phyloP scores from a whole-genome alignment of 495 filamentous ascomycete genomes.

The Penicillium canescens region DNA sequence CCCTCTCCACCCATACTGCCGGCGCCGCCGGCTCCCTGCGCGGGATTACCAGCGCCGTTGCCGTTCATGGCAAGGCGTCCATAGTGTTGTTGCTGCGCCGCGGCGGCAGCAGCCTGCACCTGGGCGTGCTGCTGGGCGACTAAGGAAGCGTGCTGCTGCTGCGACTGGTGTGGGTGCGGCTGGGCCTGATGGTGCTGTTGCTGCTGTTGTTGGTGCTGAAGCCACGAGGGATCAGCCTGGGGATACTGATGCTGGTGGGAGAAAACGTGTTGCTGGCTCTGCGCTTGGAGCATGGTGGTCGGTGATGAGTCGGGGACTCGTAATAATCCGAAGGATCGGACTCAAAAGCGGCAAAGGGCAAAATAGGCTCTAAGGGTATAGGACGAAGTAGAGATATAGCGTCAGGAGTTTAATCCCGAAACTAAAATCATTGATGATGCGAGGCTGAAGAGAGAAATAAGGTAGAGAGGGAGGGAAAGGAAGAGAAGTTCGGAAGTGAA shows the following conservation, averaged over 20 bases:
- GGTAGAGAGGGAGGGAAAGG: constrained; percentile 14
- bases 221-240: constrained; percentile 74
- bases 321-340: constrained; percentile 36
- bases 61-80: constrained; percentile 69
- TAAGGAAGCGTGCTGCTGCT: constrained; percentile 48
- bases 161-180: constrained; percentile 50
- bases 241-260: constrained; percentile 81
- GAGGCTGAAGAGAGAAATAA: constrained; percentile 9
- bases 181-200: constrained; percentile 69
- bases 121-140: constrained; percentile 59
- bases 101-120: constrained; percentile 61
- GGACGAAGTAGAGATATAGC: constrained; percentile 10
- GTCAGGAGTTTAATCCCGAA: constrained; percentile 28
- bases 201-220: constrained; percentile 65
- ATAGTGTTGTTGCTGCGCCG: constrained; percentile 77
- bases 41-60: constrained; percentile 42
- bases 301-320: constrained; percentile 34
- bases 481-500: constrained; percentile 30
- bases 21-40: constrained; percentile 40
- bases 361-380: constrained; percentile 7
- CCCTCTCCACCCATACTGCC: constrained; percentile 55
- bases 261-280: constrained; percentile 59
- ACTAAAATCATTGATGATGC: constrained; percentile 27
- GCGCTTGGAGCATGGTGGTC: constrained; percentile 52
- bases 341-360: constrained; percentile 20